Conservation (phyloP, 169 alveolate genomes). For the Babesia bigemina region DNA sequence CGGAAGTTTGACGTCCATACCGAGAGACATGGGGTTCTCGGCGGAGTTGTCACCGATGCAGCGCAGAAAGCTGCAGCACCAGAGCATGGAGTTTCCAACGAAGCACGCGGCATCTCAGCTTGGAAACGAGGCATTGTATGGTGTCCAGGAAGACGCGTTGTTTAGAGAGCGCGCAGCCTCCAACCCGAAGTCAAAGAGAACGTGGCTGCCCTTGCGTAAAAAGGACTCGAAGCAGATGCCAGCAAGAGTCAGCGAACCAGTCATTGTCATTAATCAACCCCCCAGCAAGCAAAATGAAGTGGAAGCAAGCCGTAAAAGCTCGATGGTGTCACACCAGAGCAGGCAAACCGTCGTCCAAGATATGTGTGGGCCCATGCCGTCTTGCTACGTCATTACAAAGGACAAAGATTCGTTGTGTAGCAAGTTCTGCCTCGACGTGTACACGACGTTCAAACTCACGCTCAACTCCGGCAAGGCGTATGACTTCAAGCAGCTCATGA, state of each 20-base stretch:
- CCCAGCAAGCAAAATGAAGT: no score
- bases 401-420: slow-evolving; percentile 16
- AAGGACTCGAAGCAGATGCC: no score
- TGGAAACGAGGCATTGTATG: neutral
- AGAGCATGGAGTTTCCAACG: neutral
- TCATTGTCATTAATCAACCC: no score
- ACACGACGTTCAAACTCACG: slow-evolving; percentile 7
- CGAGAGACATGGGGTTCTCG: neutral
- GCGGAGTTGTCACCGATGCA: neutral
- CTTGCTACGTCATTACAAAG: slow-evolving; percentile 51
- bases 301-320: no score
- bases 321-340: no score
- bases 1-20: neutral
- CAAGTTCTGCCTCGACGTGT: neutral
- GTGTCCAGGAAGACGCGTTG: no score
- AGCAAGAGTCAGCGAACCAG: no score
- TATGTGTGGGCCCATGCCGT: slow-evolving; percentile 34
- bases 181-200: neutral
- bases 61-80: neutral
- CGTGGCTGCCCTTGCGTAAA: neutral
- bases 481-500: neutral
- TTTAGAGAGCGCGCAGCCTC: no score
- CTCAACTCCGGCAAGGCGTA: neutral
- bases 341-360: neutral
- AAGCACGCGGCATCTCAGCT: neutral